These are phyloP conservation scores for Pichia sp. DNA, from an alignment of 1,139 yeast species.

Conservation along the genomic window DNA sequence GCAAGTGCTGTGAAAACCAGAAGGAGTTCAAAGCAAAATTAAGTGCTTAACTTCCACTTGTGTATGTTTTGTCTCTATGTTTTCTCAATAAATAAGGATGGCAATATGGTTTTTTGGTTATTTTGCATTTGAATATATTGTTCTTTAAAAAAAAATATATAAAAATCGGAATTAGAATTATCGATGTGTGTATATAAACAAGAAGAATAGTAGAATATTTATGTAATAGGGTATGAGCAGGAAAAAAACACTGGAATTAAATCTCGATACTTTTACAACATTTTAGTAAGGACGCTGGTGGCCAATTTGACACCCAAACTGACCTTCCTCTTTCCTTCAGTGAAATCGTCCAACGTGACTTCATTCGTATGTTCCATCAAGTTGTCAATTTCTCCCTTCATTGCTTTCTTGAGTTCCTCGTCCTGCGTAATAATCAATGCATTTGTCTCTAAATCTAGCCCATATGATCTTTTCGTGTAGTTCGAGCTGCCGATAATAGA, in stretches of 20 bases:
- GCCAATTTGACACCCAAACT: constrained; percentile 59
- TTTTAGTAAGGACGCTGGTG: constrained; percentile 60
- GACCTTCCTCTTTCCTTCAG: constrained; percentile 54
- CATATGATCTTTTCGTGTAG: constrained; percentile 85
- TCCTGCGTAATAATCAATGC: constrained; percentile 74
- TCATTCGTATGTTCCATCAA: constrained; percentile 49
- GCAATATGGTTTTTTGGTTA: not conserved
- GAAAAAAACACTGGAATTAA: too few relatives aligned
- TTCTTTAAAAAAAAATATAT: not conserved
- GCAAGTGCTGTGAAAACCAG: constrained; percentile 78
- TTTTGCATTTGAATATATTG: not conserved
- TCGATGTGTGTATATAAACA: not conserved
- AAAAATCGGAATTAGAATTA: not conserved
- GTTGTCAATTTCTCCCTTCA: constrained; percentile 62
- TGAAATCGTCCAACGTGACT: constrained; percentile 52
- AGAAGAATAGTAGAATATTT: not conserved
- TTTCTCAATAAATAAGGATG: not conserved
- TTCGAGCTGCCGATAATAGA: constrained; percentile 91
- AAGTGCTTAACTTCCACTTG: not conserved
- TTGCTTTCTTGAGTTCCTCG: constrained; percentile 47
- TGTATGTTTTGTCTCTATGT: not conserved
- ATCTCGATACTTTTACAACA: constrained; percentile 37
- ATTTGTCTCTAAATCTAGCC: constrained; percentile 83
- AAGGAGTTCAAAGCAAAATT: constrained; percentile 37
- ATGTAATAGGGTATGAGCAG: too few relatives aligned